These are phyloP conservation scores for Knoxdaviesia capensis DNA, from an alignment of 2,329 filamentous ascomycete species.

Conservation along the genomic window DNA sequence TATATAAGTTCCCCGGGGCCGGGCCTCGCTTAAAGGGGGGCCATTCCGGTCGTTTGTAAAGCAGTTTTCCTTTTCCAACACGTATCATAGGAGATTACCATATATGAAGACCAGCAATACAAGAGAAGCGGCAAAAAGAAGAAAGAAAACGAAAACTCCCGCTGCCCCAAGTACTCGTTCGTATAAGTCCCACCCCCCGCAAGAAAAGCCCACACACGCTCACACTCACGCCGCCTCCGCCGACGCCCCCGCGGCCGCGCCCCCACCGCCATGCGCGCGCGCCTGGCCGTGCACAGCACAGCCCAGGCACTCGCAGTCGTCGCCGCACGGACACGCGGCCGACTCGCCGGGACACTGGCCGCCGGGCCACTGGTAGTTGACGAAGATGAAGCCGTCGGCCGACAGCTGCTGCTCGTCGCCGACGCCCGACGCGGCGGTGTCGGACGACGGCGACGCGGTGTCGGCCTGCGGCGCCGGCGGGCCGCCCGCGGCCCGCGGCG, in stretches of 20 bases:
- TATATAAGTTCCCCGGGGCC: too few relatives aligned
- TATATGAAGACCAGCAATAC: too few relatives aligned
- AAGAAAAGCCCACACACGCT: background rate
- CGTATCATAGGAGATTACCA: too few relatives aligned
- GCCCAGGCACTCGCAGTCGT: conserved; percentile 37
- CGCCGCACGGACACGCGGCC: conserved; percentile 33
- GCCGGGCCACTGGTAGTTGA: conserved; percentile 27
- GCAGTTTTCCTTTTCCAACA: too few relatives aligned
- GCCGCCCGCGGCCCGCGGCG: background rate
- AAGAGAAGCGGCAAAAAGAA: too few relatives aligned
- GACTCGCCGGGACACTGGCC: conserved; percentile 27
- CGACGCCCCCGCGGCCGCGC: too few relatives aligned
- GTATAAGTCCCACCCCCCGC: too few relatives aligned
- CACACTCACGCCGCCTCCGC: background rate
- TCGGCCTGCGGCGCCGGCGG: conserved; percentile 13
- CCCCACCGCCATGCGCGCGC: too few relatives aligned
- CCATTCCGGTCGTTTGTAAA: too few relatives aligned
- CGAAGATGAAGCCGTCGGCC: conserved; percentile 37
- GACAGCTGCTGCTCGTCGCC: conserved; percentile 30
- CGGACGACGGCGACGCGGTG: conserved; percentile 20
- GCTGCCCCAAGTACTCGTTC: too few relatives aligned
- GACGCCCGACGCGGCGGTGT: conserved; percentile 15
- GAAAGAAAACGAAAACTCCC: too few relatives aligned
- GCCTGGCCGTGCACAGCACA: conserved; percentile 26
- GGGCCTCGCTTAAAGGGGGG: too few relatives aligned